A percentile compares a stretch with the other conserved stretches of the same genome.
phyloP scores from a whole-genome alignment of 2,329 filamentous ascomycete species.

The Lasiodiplodia theobromae region DNA sequence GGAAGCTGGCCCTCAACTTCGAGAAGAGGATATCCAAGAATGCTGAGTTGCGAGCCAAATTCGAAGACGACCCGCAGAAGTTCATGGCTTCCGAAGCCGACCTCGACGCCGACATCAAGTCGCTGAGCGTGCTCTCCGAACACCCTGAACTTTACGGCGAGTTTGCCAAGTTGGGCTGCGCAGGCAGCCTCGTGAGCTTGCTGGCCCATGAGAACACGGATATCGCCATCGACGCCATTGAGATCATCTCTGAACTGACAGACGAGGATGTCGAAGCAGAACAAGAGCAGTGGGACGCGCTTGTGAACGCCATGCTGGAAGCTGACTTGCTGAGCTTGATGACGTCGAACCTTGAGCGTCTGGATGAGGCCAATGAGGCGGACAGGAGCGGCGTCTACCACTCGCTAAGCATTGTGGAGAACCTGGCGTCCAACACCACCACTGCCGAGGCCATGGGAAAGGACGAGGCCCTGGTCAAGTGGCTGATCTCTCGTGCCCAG shows the following conservation, averaged over 20 bases:
- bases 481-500: constrained; percentile 79
- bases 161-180: constrained; percentile 77
- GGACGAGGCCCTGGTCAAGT: constrained; percentile 72
- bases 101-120: constrained; percentile 86
- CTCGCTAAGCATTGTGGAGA: constrained; percentile 81
- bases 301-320: constrained; percentile 69
- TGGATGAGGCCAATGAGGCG: constrained; percentile 75
- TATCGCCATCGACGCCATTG: constrained; percentile 88
- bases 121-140: constrained; percentile 83
- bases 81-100: constrained; percentile 88
- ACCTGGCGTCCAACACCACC: constrained; percentile 74
- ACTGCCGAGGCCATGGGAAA: constrained; percentile 76
- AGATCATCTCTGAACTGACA: constrained; percentile 88
- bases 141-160: constrained; percentile 84
- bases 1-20: constrained; percentile 80
- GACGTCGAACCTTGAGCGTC: constrained; percentile 76
- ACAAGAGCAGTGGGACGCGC: constrained; percentile 78
- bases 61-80: constrained; percentile 79
- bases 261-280: constrained; percentile 89
- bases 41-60: constrained; percentile 84
- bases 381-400: constrained; percentile 90
- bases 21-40: constrained; percentile 93
- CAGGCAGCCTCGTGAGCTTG: constrained; percentile 76
- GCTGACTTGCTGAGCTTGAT: constrained; percentile 77
- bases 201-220: constrained; percentile 96